A percentile compares a stretch with the other conserved stretches of the same genome.
Conservation (phyloP, 306 rosid genomes). For the Trifolium fragiferum region DNA sequence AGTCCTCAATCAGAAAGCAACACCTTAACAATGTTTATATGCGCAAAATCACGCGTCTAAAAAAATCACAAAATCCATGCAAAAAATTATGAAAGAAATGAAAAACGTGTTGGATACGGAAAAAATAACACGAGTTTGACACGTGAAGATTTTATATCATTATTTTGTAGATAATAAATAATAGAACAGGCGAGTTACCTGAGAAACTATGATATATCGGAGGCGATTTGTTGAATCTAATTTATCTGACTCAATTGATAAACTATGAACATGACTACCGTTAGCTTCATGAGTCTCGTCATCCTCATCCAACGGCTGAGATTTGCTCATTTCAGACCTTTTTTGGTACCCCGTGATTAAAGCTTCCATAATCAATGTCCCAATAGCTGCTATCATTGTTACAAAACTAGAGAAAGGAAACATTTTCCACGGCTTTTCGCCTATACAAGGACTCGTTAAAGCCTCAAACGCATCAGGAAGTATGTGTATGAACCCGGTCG, state of each 20-base stretch:
- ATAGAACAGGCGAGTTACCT: slow-evolving; percentile 31
- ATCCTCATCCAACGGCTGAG: slow-evolving; percentile 46
- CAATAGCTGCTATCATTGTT: slow-evolving; percentile 65
- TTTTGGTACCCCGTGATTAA: slow-evolving; percentile 55
- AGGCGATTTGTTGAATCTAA: slow-evolving; percentile 40
- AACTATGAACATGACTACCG: slow-evolving; percentile 14
- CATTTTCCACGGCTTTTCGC: slow-evolving; percentile 59
- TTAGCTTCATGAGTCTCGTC: slow-evolving; percentile 16
- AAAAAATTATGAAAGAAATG: no score
- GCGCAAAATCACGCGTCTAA: no score
- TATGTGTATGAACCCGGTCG: slow-evolving; percentile 73
- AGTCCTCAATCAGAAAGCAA: no score
- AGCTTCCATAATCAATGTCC: slow-evolving; percentile 64
- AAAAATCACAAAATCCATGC: no score
- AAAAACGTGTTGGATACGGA: no score
- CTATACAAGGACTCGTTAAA: slow-evolving; percentile 54
- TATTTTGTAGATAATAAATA: background rate
- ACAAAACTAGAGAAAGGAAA: slow-evolving; percentile 71
- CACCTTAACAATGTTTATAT: no score
- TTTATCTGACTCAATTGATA: background rate
- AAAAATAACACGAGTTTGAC: no score
- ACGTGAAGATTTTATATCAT: no score
- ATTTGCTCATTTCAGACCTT: slow-evolving; percentile 46
- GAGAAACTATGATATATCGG: slow-evolving; percentile 43
- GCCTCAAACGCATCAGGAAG: slow-evolving; percentile 65